Base-by-base conservation (phyloP, 495 filamentous ascomycete species). In the Ramalina intermedia region DNA sequence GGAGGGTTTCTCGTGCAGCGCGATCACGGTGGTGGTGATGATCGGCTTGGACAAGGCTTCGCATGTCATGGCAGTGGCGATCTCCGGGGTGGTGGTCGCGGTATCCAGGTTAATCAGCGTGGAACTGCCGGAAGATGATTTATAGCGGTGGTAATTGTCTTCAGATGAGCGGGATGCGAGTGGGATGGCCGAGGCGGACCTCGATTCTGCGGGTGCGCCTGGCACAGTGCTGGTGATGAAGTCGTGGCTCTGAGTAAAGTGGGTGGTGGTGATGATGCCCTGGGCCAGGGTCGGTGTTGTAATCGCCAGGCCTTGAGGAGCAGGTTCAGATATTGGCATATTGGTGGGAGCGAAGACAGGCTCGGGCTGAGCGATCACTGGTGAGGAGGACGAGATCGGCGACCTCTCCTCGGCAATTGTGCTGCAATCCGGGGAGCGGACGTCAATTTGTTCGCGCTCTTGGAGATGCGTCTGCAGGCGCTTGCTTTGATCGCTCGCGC, bases 401-500 rank as follows among this genome's bases (percentile, higher is more conserved):
- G 51, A 48, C 21, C 48, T 50, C 27, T 59, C 57, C 44, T 59
- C 57, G 13, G 50, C 39, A 5, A 59, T 55, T 18, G 42, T 51
- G 16, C 49, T 42, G 36, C 41, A 53, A 9, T 59, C 55, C 5
- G 54, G 54, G 4, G 56, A 48, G 46, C 48, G 50, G n/a, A 37
- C 49, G 13, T 59, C 54, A 20, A 54, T 29, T 14, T 47, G 49
- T 37, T 51, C 39, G 26, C 57, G 48, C 38, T 59, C 57, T 41
- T 59, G 55, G 9, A 59, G 44, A 33, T 59, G 57, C 9, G 51
- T 54, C 16, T 51, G 51, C 41, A 59, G 42, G 16, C 57, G 48
- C 21, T 58, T 49, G 26, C 46, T 57, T 36, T 59, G 57, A 20
- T 59, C 57, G 39, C 57, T 57, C 9, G 57, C 57, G 43, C 48